Percentiles rank a stretch among this genome's conserved stretches.
Conservation (phyloP, 441 rosid species). For the Brassica hybrid region DNA sequence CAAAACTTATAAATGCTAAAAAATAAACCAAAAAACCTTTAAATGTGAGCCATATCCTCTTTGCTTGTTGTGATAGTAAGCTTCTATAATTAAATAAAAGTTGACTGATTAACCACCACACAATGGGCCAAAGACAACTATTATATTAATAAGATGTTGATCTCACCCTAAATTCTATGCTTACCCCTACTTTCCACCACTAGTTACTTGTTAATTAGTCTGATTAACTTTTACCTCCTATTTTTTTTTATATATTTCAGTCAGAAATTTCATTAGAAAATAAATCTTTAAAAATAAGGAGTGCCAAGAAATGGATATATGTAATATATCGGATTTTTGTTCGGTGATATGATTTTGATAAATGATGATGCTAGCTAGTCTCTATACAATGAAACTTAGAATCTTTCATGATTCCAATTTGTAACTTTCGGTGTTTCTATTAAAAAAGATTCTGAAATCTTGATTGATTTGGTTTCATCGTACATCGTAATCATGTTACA, state of each 20-base stretch:
- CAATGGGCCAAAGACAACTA: slow-evolving; percentile 23
- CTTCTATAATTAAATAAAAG: slow-evolving; percentile 19
- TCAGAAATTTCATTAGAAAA: neutral
- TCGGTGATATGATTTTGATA: neutral
- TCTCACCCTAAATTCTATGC: slow-evolving; percentile 25
- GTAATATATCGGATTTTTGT: neutral
- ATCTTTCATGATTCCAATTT: neutral
- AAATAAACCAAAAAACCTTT: slow-evolving; percentile 1
- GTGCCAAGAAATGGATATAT: neutral
- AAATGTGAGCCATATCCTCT: slow-evolving; percentile 27
- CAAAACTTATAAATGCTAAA: slow-evolving; percentile 5
- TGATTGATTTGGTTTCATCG: neutral
- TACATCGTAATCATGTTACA: slow-evolving; percentile 27
- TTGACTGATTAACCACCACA: slow-evolving; percentile 29
- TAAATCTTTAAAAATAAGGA: neutral
- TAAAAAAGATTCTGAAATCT: neutral
- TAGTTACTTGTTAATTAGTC: neutral
- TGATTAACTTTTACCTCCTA: neutral
- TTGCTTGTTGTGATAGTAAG: slow-evolving; percentile 29
- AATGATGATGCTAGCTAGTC: neutral
- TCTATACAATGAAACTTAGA: neutral
- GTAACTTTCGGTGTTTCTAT: slow-evolving; percentile 2
- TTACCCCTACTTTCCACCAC: neutral
- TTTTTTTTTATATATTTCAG: neutral
- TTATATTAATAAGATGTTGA: slow-evolving; percentile 25